These are phyloP conservation scores for Pleurotus cornucopiae DNA, from an alignment of 768 basidiomycete species.

Conservation along the genomic window DNA sequence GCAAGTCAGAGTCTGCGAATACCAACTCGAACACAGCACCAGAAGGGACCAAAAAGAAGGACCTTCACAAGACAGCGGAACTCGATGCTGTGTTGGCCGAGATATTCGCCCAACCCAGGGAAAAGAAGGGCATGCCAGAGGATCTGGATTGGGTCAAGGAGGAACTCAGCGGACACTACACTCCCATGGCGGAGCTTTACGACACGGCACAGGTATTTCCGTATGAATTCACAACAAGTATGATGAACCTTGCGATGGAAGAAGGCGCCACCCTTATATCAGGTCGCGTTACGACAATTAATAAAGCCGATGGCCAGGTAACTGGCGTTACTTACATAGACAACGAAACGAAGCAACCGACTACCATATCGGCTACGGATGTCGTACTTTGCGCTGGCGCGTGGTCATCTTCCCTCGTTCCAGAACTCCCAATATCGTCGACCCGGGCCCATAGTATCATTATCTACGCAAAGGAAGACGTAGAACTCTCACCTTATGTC, in stretches of 20 bases:
- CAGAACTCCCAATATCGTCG: conserved; percentile 52
- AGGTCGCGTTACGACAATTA: conserved; percentile 43
- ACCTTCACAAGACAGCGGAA: conserved; percentile 54
- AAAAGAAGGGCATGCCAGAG: conserved; percentile 38
- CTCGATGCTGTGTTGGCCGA: conserved; percentile 26
- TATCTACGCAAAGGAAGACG: conserved; percentile 42
- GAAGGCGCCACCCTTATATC: conserved; percentile 45
- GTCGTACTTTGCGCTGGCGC: conserved; percentile 82
- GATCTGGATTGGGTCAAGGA: conserved; percentile 53
- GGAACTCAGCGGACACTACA: conserved; percentile 58
- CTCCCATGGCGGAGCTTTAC: conserved; percentile 49
- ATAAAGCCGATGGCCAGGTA: conserved; percentile 34
- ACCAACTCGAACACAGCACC: conserved; percentile 15
- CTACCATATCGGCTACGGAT: conserved; percentile 53
- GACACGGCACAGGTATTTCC: conserved; percentile 79
- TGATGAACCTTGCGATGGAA: conserved; percentile 61
- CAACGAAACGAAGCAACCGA: conserved; percentile 18
- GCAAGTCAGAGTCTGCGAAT: conserved; percentile 39
- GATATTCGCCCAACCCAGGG: conserved; percentile 13
- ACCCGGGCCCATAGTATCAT: conserved; percentile 74
- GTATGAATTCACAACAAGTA: conserved; percentile 66
- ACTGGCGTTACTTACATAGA: conserved; percentile 44
- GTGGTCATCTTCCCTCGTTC: conserved; percentile 69
- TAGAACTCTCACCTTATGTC: conserved; percentile 65
- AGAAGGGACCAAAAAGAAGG: conserved; percentile 32